These are phyloP conservation scores for Backusella australiensis DNA, from an alignment of 192 early-diverging fungal genomes.

Conservation along the genomic window DNA sequence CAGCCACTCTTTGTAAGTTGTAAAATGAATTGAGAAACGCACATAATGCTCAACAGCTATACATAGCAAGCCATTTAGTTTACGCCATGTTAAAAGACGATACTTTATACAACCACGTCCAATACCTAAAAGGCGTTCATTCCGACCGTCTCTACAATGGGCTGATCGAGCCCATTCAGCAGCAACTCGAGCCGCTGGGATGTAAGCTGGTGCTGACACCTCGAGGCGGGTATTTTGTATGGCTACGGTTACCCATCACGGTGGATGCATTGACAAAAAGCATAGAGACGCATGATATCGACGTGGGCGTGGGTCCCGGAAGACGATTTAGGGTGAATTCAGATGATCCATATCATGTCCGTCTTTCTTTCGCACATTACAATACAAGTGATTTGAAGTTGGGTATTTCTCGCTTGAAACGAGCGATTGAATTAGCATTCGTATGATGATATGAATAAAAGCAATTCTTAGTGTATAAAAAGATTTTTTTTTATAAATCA, in stretches of 20 bases:
- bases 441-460: no score
- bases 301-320: not conserved
- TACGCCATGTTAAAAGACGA: slow-evolving; percentile 6
- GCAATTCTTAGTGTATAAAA: no score
- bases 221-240: slow-evolving; percentile 36
- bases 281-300: not conserved
- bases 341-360: slow-evolving; percentile 4
- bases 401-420: slow-evolving; percentile 7
- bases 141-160: slow-evolving; percentile 12
- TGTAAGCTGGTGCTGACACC: slow-evolving; percentile 16
- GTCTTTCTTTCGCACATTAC: slow-evolving; percentile 33
- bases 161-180: slow-evolving; percentile 15
- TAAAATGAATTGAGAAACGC: not conserved
- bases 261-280: not conserved
- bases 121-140: not conserved
- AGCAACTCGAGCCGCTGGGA: slow-evolving; percentile 22
- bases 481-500: not conserved
- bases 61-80: slow-evolving; percentile 14
- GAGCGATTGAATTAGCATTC: not conserved
- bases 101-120: slow-evolving; percentile 9
- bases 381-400: not conserved
- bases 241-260: slow-evolving; percentile 24
- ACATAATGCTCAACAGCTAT: not conserved
- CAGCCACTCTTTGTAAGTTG: slow-evolving; percentile 22
- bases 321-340: not conserved